A percentile compares a stretch with the other conserved stretches of the same genome.
These are phyloP conservation scores for Oryza meridionalis DNA, from an alignment of 176 grass and related monocot species.

Conservation along the genomic window DNA sequence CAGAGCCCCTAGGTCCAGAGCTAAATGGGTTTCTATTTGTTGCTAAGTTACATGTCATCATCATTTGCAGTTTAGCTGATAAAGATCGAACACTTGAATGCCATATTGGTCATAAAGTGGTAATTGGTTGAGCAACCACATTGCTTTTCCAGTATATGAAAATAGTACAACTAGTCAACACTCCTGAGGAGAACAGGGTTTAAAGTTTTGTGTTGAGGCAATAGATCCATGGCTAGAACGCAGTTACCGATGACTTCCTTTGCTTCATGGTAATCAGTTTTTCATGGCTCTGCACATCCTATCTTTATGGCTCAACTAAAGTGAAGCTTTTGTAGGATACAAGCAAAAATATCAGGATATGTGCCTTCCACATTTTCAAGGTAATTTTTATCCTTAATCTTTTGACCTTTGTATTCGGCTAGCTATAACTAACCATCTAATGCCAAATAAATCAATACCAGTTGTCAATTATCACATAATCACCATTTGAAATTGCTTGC, in stretches of 20 bases:
- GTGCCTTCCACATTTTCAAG: slow-evolving; percentile 98
- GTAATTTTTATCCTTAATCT: slow-evolving; percentile 52
- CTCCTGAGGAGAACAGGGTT: slow-evolving; percentile 2
- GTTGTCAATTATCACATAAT: neutral
- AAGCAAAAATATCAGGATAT: slow-evolving; percentile 99
- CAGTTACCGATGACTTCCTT: slow-evolving; percentile 21
- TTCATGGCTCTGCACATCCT: slow-evolving; percentile 18
- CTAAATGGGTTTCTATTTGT: slow-evolving; percentile 27
- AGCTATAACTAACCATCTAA: neutral
- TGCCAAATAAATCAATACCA: slow-evolving; percentile 1
- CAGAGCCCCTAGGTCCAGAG: slow-evolving; percentile 2
- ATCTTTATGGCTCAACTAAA: slow-evolving; percentile 33
- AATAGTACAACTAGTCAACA: neutral
- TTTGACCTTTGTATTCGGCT: neutral
- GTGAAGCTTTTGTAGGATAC: slow-evolving; percentile 68
- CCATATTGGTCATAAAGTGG: neutral
- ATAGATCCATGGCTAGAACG: neutral
- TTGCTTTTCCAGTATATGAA: too few relatives aligned
- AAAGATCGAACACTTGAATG: neutral
- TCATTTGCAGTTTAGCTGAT: slow-evolving; percentile 4
- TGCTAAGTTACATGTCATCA: slow-evolving; percentile 14
- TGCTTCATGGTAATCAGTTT: slow-evolving; percentile 2
- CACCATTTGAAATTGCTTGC: neutral
- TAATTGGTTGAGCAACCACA: neutral
- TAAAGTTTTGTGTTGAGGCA: neutral